Evolutionary conservation across 805 yeast genomes (phyloP).

Genomic region (Saturnispora sanitii): DNA sequence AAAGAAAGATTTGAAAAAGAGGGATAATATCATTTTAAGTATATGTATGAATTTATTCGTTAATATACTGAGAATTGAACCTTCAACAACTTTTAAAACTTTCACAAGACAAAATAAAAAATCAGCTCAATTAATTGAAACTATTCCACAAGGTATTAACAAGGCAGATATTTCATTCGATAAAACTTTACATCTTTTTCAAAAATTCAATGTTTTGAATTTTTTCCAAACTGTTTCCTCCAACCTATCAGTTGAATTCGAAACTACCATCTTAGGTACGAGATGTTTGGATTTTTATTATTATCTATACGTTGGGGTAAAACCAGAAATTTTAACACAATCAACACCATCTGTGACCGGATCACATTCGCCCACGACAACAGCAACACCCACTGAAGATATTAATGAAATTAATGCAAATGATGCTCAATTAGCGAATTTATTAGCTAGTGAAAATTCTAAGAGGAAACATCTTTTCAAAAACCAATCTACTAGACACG

Average conservation of each 20-base stretch:
- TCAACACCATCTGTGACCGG: too few relatives aligned
- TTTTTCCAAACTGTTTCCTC: constrained; percentile 64
- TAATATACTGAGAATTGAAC: constrained; percentile 71
- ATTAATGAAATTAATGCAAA: neutral
- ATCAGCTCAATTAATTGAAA: constrained; percentile 23
- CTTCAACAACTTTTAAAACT: constrained; percentile 36
- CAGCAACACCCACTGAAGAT: neutral
- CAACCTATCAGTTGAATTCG: constrained; percentile 55
- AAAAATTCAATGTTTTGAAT: constrained; percentile 62
- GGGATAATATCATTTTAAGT: constrained; percentile 66
- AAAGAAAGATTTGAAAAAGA: constrained; percentile 46
- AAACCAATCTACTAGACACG: constrained; percentile 47
- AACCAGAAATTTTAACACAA: constrained; percentile 23
- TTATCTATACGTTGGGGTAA: constrained; percentile 49
- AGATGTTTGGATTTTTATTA: constrained; percentile 63
- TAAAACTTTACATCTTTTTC: constrained; percentile 46
- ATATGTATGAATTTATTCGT: constrained; percentile 66
- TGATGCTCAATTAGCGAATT: constrained; percentile 32
- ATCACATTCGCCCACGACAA: too few relatives aligned
- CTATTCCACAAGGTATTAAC: constrained; percentile 48
- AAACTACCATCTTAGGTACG: constrained; percentile 47
- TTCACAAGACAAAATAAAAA: constrained; percentile 9
- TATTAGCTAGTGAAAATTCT: constrained; percentile 53
- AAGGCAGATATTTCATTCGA: constrained; percentile 60
- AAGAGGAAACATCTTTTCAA: constrained; percentile 29